Percentiles rank a stretch among this genome's conserved stretches.
Evolutionary conservation across 495 filamentous ascomycete genomes (phyloP).

Genomic region (Penicillium ochrochloron): DNA sequence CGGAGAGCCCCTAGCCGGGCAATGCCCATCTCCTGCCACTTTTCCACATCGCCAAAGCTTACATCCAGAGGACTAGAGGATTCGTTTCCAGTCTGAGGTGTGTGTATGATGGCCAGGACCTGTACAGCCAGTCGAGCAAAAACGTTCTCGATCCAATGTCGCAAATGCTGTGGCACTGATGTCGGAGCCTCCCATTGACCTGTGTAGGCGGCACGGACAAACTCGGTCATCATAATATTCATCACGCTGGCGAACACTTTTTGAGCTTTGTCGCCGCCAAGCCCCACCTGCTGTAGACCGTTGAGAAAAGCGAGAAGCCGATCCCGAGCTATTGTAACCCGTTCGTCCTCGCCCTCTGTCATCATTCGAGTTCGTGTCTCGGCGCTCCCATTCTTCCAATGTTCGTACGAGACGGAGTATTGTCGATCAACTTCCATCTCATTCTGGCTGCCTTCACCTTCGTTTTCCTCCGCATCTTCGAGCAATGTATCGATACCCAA

Average conservation of each 20-base stretch:
- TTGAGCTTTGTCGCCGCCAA: conserved; percentile 76
- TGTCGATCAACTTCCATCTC: conserved; percentile 45
- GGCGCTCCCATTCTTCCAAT: conserved; percentile 40
- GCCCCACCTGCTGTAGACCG: conserved; percentile 69
- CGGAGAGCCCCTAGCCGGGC: conserved; percentile 78
- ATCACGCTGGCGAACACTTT: conserved; percentile 77
- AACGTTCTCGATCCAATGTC: conserved; percentile 73
- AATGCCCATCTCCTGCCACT: conserved; percentile 81
- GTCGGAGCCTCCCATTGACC: conserved; percentile 63
- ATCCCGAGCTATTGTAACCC: conserved; percentile 50
- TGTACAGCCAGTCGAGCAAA: conserved; percentile 70
- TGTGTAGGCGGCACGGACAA: conserved; percentile 64
- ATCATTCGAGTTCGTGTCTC: conserved; percentile 42
- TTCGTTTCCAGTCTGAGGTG: conserved; percentile 28
- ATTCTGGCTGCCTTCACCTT: conserved; percentile 28
- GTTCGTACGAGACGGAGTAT: conserved; percentile 45
- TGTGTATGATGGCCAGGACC: conserved; percentile 56
- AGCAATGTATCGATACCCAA: conserved; percentile 56
- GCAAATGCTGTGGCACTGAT: conserved; percentile 58
- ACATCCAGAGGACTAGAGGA: conserved; percentile 43
- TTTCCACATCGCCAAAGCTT: conserved; percentile 65
- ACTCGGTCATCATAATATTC: conserved; percentile 68
- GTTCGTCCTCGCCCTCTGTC: conserved; percentile 39
- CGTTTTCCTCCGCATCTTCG: conserved; percentile 23
- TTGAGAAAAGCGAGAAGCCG: conserved; percentile 61